Percentiles rank a stretch among this genome's conserved stretches.
Evolutionary conservation across 2,329 filamentous ascomycete genomes (phyloP).

Genomic region (Penicillium sp.): DNA sequence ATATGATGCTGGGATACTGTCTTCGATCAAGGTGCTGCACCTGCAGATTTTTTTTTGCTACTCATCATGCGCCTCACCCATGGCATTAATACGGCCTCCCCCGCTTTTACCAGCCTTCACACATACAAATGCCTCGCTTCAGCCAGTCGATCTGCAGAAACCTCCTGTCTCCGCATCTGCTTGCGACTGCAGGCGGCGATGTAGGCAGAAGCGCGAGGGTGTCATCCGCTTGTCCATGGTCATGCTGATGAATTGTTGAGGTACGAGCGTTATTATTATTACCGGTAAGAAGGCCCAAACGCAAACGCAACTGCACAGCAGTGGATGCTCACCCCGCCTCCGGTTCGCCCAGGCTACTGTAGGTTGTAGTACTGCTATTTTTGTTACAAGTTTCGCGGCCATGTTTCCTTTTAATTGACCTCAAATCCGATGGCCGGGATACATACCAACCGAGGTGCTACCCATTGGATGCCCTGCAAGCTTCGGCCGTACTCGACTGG

Average conservation of each 20-base stretch:
- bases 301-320: constrained; percentile 8
- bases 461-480: constrained; percentile 25
- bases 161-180: constrained; percentile 5
- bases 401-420: constrained; percentile 11
- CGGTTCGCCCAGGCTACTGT: background rate
- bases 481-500: constrained; percentile 17
- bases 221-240: background rate
- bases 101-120: constrained; percentile 9
- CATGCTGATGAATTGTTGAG: background rate
- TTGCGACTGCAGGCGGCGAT: background rate
- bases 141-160: constrained; percentile 17
- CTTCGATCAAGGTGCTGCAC: constrained; percentile 16
- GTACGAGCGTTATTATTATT: constrained; percentile 9
- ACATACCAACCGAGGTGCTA: constrained; percentile 9
- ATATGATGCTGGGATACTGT: background rate
- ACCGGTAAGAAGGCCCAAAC: constrained; percentile 9
- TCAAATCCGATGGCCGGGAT: constrained; percentile 14
- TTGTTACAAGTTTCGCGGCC: background rate
- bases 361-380: background rate
- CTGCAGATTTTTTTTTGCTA: constrained; percentile 11
- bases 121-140: constrained; percentile 12
- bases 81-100: constrained; percentile 14
- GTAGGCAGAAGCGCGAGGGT: constrained; percentile 7
- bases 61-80: constrained; percentile 9
- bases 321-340: constrained; percentile 23